phyloP scores from a whole-genome alignment of 2,329 filamentous ascomycete species.

The Fusarium albidum region DNA sequence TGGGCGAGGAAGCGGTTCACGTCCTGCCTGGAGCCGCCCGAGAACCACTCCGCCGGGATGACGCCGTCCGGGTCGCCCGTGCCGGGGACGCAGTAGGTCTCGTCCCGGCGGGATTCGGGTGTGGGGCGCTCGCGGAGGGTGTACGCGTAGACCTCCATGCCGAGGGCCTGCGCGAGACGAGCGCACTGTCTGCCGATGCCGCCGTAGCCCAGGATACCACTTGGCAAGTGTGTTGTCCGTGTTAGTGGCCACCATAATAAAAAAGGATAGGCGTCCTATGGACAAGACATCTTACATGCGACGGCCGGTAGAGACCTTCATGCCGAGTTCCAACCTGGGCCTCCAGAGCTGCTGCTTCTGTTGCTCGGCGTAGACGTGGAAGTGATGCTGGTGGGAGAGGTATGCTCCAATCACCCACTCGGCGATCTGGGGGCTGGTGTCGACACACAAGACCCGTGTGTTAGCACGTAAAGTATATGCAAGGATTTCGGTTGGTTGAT shows the following conservation, averaged over 20 bases:
- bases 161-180: conserved; percentile 63
- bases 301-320: conserved; percentile 45
- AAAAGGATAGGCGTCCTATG: neutral
- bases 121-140: conserved; percentile 68
- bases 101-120: conserved; percentile 63
- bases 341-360: conserved; percentile 43
- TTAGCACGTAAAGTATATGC: too few relatives aligned
- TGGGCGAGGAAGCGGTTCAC: conserved; percentile 53
- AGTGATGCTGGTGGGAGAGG: conserved; percentile 45
- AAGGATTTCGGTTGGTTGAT: too few relatives aligned
- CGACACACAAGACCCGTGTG: too few relatives aligned
- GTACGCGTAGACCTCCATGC: conserved; percentile 74
- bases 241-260: neutral
- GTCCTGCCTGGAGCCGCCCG: conserved; percentile 43
- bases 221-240: conserved; percentile 13
- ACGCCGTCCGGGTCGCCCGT: conserved; percentile 59
- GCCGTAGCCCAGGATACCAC: conserved; percentile 55
- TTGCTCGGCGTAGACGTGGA: conserved; percentile 41
- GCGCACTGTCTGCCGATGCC: conserved; percentile 54
- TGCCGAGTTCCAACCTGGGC: conserved; percentile 19
- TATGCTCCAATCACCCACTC: conserved; percentile 52
- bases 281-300: conserved; percentile 46
- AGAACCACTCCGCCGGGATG: conserved; percentile 53
- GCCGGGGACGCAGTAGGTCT: conserved; percentile 70
- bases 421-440: conserved; percentile 47